Evolutionary conservation across 2,329 filamentous ascomycete genomes (phyloP), one percentile per base, ranked within the genome.

Genomic region (Penicillium crustosum): DNA sequence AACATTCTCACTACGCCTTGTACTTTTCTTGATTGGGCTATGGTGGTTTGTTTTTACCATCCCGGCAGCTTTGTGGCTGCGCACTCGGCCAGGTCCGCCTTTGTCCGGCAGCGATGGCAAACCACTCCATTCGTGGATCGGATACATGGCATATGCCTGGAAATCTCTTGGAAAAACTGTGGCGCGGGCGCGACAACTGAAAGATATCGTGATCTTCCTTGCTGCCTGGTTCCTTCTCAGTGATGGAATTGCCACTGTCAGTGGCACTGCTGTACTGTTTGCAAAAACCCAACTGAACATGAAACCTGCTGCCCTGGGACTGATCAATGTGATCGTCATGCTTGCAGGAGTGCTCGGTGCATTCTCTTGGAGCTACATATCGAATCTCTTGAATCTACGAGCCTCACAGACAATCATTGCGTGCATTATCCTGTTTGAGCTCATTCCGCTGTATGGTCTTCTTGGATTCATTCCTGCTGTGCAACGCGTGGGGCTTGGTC

Each of bases 21-120:
- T 94, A 0, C 82, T 99, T 10, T 92, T 95, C 73, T 77, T 93
- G 57, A 87, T 97, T 53, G 94, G 94, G 35, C 74, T 86, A 29
- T 99, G 94, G 94, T 99, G 94, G 94, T 86, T 93, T 44, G 58
- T 89, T 35, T 97, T 99, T 73, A 95, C 91, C 4, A 86, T 97
- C 55, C 94, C 94, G 0, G 87, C 91, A 0, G 91, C 90, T 2
- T 75, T 95, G 66, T 97, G 92, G 89, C 81, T 99, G 31, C 87
- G 93, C 41, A 87, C 93, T 4, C 86, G 94, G 51, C 94, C 94
- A 1, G 94, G 94, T 0, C 94, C 94, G 29, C 92, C 93, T 0
- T 76, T 96, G 9, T 75, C 67, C 38, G 70, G 55, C 29, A 71
- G 47, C 53, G 65, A 69, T 49, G 67, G 73, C 12, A 73, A 75